Evolutionary conservation across 1,284 basidiomycete species (phyloP), one percentile per base, ranked within the genome.

Genomic region (Exobasidium rhododendri): DNA sequence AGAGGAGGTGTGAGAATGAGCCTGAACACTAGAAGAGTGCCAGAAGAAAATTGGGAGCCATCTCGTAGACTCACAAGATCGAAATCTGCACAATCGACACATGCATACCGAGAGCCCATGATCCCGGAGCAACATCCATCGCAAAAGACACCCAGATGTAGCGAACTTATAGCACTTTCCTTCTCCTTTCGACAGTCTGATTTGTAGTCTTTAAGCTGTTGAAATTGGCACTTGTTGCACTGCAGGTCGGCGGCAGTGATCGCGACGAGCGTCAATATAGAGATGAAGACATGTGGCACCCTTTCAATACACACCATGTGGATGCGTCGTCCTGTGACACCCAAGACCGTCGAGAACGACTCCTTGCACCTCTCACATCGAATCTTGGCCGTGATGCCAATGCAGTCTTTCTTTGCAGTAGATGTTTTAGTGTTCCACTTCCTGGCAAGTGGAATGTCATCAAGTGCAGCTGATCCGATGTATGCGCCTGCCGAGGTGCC

Each of bases 111-210:
- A 7, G 47, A 26, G 22, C 47, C 47, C 22, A 50, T 24, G 7
- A 50, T 50, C 7, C 24, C 47, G 29, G 47, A 50, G 20, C 47
- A 50, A 31, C 47, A 50, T 7, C 29, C 47, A 31, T 50, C 47
- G 47, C 47, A 50, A 31, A 50, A 50, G 7, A 50, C 29, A 31
- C 20, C 47, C 24, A 50, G 47, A 20, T 50, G 47, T 14, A 50
- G 47, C 7, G 7, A 7, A 20, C 24, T 20, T 24, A 50, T 14
- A 22, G 14, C 43, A 14, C 22, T n/a, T n/a, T 14, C 43, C 22
- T 44, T n/a, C 22, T 44, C 14, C 43, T 44, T 14, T n/a, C 43
- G 43, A 14, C 14, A 14, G 43, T 44, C 22, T n/a, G n/a, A n/a
- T n/a, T n/a, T n/a, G n/a, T n/a, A n/a, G n/a, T 20, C 47, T 7